Evolutionary conservation across 1,139 yeast species (phyloP), one percentile per base, ranked within the genome.

Genomic region (Geotrichum armillariae): DNA sequence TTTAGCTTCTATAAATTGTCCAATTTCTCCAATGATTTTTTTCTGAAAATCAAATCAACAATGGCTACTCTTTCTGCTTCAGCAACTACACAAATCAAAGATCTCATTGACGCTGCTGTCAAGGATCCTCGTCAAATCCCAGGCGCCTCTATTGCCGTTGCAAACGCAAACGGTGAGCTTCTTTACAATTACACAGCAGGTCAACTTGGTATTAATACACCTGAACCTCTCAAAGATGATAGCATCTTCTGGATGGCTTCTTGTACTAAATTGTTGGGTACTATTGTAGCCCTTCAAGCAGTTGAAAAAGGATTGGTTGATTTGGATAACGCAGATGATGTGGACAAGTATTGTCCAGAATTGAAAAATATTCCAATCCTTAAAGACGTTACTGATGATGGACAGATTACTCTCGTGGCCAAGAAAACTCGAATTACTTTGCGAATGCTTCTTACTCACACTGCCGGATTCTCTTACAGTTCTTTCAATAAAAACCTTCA

Each of bases 221-320:
- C 47, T n/a, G 54, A 56, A 1, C 54, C 56, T 8, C 38, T 66
- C 21, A 63, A 66, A 5, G 50, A 54, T 4, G 74, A 75, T 39
- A 62, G 68, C 39, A 58, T 68, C 14, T 66, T 74, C 53, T 66
- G 74, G 51, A 66, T 64, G 42, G 78, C 71, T 40, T 76, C 82
- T 12, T 74, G 78, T 51, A 75, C 83, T 12, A 79, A 79, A 57
- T 60, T 77, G 2, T 60, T 77, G 49, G 75, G 81, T 1, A 70
- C 76, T 0, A 69, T 75, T 61, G 82, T 78, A 0, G 64, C 71
- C 1, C 63, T 79, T 50, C 73, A 73, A 41, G 67, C 78, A 23
- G 71, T 70, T 37, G 82, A 79, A 50, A 67, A 68, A 45, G 79
- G 79, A 0, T 60, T 61, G 37, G 58, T 79, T 20, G 64, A 66